Evolutionary conservation across 164 flowering plant species (phyloP), one percentile per base, ranked within the genome.

Genomic region (Aristolochia contorta): DNA sequence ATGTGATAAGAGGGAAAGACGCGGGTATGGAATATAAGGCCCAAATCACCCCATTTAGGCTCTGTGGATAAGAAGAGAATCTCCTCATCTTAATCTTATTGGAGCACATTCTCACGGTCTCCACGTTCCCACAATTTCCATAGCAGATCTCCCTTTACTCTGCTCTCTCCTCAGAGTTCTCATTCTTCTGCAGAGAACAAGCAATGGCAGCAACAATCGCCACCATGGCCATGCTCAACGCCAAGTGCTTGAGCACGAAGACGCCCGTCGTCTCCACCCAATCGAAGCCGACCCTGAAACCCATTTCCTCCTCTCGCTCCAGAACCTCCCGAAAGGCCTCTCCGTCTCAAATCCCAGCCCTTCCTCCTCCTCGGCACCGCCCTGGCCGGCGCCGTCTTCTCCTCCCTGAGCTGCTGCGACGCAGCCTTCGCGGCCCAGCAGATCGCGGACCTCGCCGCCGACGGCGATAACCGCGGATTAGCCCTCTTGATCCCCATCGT

Each of bases 381-480:
- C 70, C 61, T 88, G 9, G 96, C 95, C 32, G 90, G 87, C 14
- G 75, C 81, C 10, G 50, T 81, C 60, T 79, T 79, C 69, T 63
- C 85, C 32, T 63, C 79, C 53, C 61, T 89, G 64, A 74, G 84
- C 75, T 45, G 84, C 15, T 78, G 73, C 51, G 83, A 85, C 22
- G 67, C 96, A 0, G 96, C 97, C 54, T 32, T 88, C 4, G 96
- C 95, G 1, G 95, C 78, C n/a, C 96, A 89, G 64, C 80, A 78
- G 50, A 65, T 81, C 19, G 79, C 82, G 3, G 79, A 77, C 13
- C 65, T 77, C 12, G 82, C 82, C 2, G 57, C 60, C 41, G 91
- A 79, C 46, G 83, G 75, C 15, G 97, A 86, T 71, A 88, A 82
- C 87, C 86, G 96, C 13, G 98, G 96, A 0, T 62, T 82, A 1